Evolutionary conservation across 2,329 filamentous ascomycete genomes (phyloP).

Genomic region (Paraphaeosphaeria sporulosa): DNA sequence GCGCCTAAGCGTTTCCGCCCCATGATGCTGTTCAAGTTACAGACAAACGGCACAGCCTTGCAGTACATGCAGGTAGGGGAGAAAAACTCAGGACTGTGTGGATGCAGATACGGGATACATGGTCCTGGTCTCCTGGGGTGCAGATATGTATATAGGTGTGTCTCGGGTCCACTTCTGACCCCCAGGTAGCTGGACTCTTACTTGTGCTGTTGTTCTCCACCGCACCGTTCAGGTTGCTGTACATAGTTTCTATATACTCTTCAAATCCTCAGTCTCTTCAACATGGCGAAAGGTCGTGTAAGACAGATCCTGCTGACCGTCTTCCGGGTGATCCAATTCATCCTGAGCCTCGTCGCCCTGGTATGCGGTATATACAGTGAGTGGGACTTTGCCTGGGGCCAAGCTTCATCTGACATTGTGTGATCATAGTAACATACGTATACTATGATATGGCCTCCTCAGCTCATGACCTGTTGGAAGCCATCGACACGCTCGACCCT

Average conservation of each 20-base stretch:
- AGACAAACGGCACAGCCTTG: slow-evolving; percentile 4
- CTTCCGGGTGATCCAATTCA: slow-evolving; percentile 18
- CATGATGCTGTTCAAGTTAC: slow-evolving; percentile 11
- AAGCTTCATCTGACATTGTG: background rate
- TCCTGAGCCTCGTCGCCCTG: slow-evolving; percentile 14
- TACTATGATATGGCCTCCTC: slow-evolving; percentile 16
- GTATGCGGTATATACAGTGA: slow-evolving; percentile 16
- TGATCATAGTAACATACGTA: slow-evolving; percentile 16
- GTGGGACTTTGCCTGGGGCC: background rate
- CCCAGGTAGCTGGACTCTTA: background rate
- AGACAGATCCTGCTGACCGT: slow-evolving; percentile 12
- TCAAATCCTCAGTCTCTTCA: background rate
- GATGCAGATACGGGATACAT: background rate
- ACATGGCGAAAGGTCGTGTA: slow-evolving; percentile 11
- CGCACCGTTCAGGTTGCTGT: background rate
- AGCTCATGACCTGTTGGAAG: slow-evolving; percentile 7
- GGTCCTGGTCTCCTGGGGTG: background rate
- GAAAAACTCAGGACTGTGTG: background rate
- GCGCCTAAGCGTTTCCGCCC: slow-evolving; percentile 8
- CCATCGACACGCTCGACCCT: slow-evolving; percentile 7
- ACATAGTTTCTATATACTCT: background rate
- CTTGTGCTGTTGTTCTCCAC: background rate
- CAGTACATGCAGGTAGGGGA: background rate
- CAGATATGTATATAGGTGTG: background rate
- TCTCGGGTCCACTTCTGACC: background rate